Evolutionary conservation across 1,284 basidiomycete genomes (phyloP).

Genomic region (Apiotrichum sp.): DNA sequence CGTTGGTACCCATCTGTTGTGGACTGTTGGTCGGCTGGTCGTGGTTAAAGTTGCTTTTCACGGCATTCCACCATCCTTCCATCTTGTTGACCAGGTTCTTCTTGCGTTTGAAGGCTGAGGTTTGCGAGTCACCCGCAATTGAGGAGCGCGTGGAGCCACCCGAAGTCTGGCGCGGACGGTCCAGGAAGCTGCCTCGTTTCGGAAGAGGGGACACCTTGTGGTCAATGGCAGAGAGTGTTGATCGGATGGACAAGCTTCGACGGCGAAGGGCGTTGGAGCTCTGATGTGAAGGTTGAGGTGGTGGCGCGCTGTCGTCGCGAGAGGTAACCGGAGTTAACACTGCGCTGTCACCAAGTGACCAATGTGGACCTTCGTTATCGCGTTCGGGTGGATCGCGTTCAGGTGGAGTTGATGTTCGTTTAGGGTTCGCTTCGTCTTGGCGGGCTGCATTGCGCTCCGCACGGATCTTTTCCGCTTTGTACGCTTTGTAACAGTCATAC

Average conservation of each 20-base stretch:
- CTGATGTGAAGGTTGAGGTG: not conserved
- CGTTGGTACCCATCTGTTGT: constrained; percentile 5
- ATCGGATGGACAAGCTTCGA: constrained; percentile 36
- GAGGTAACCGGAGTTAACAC: constrained; percentile 25
- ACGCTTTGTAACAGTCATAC: constrained; percentile 54
- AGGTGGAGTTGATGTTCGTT: not conserved
- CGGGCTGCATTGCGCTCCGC: constrained; percentile 38
- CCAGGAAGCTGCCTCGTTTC: constrained; percentile 20
- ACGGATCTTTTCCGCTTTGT: constrained; percentile 53
- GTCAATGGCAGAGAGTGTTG: constrained; percentile 30
- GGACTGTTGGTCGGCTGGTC: constrained; percentile 11
- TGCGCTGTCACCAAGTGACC: not conserved
- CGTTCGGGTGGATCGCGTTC: not conserved
- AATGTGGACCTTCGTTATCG: not conserved
- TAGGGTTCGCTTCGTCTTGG: not conserved
- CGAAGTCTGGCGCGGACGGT: constrained; percentile 33
- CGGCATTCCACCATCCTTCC: constrained; percentile 50
- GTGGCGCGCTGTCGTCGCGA: constrained; percentile 21
- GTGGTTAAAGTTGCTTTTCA: constrained; percentile 46
- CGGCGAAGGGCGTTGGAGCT: constrained; percentile 9
- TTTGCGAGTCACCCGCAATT: constrained; percentile 2
- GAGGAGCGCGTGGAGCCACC: constrained; percentile 22
- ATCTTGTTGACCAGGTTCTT: constrained; percentile 48
- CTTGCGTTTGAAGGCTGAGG: constrained; percentile 29
- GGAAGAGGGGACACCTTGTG: constrained; percentile 24